Evolutionary conservation across 345 rosid genomes (phyloP).

Genomic region (Adansonia digitata): DNA sequence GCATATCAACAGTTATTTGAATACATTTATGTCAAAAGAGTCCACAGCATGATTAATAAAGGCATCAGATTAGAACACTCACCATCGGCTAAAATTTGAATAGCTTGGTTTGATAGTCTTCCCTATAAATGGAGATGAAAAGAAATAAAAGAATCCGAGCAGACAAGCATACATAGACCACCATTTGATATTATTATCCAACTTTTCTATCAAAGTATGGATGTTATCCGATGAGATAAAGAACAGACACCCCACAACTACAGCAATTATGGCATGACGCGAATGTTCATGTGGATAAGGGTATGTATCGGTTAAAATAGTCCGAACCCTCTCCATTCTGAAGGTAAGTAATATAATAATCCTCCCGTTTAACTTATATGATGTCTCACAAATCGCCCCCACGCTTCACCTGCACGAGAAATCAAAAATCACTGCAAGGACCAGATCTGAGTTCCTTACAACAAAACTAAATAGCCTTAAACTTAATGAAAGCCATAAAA

Average conservation of each 20-base stretch:
- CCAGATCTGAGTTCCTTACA: slow-evolving; percentile 21
- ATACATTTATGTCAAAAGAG: neutral
- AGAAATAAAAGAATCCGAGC: slow-evolving; percentile 98
- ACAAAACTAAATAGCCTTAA: neutral
- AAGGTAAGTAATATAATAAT: slow-evolving; percentile 52
- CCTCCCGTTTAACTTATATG: neutral
- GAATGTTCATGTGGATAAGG: slow-evolving; percentile 99
- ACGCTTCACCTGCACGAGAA: slow-evolving; percentile 22
- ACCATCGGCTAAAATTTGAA: slow-evolving; percentile 96
- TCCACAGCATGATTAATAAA: neutral
- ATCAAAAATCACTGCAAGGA: neutral
- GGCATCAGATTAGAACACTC: slow-evolving; percentile 23
- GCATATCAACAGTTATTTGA: neutral
- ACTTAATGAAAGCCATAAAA: neutral
- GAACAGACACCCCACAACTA: slow-evolving; percentile 84
- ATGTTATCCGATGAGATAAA: slow-evolving; percentile 96
- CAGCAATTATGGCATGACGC: slow-evolving; percentile 94
- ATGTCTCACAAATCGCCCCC: slow-evolving; percentile 13
- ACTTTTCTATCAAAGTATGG: slow-evolving; percentile 88
- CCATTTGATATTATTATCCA: slow-evolving; percentile 87
- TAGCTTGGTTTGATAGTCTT: slow-evolving; percentile 96
- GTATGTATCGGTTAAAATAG: slow-evolving; percentile 70
- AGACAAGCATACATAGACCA: slow-evolving; percentile 99
- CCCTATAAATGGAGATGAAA: slow-evolving; percentile 91
- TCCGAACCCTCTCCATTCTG: slow-evolving; percentile 88